Evolutionary conservation across 495 filamentous ascomycete species (phyloP).

Genomic region (Daldinia caldariorum): DNA sequence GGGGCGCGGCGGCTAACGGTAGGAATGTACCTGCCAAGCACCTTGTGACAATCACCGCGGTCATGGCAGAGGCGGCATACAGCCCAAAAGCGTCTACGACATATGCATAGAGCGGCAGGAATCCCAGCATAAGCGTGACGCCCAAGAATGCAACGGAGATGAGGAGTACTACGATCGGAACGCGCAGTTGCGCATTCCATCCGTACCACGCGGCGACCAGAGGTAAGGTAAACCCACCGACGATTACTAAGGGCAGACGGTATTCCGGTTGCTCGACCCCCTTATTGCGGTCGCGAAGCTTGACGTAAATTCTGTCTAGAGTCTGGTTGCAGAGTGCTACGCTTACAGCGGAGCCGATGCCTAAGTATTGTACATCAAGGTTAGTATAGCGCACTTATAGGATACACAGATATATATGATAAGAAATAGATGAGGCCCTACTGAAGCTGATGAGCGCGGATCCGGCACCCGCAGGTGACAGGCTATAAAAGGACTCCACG

Average conservation of each 20-base stretch:
- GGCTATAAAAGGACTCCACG: slow-evolving; percentile 56
- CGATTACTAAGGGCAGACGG: slow-evolving; percentile 61
- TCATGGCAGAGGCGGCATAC: slow-evolving; percentile 66
- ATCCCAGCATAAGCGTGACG: slow-evolving; percentile 52
- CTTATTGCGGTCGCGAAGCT: slow-evolving; percentile 52
- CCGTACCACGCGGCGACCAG: slow-evolving; percentile 58
- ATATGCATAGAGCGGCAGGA: slow-evolving; percentile 63
- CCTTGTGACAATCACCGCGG: slow-evolving; percentile 62
- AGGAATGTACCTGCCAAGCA: slow-evolving; percentile 65
- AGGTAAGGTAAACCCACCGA: slow-evolving; percentile 56
- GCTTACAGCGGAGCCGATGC: slow-evolving; percentile 60
- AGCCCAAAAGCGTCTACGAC: slow-evolving; percentile 67
- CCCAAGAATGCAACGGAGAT: slow-evolving; percentile 52
- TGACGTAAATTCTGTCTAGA: slow-evolving; percentile 63
- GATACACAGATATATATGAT: neutral
- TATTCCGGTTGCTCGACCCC: slow-evolving; percentile 58
- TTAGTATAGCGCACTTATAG: slow-evolving; percentile 38
- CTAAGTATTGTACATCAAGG: slow-evolving; percentile 41
- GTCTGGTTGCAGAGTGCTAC: slow-evolving; percentile 56
- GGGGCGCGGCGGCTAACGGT: slow-evolving; percentile 58
- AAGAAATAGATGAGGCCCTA: slow-evolving; percentile 47
- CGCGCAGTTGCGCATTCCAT: slow-evolving; percentile 54
- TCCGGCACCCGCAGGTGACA: slow-evolving; percentile 58
- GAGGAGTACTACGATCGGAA: slow-evolving; percentile 55
- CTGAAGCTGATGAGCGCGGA: slow-evolving; percentile 61